Conservation (phyloP, 2,329 filamentous ascomycete genomes). For the Myrmaecium sp. region DNA sequence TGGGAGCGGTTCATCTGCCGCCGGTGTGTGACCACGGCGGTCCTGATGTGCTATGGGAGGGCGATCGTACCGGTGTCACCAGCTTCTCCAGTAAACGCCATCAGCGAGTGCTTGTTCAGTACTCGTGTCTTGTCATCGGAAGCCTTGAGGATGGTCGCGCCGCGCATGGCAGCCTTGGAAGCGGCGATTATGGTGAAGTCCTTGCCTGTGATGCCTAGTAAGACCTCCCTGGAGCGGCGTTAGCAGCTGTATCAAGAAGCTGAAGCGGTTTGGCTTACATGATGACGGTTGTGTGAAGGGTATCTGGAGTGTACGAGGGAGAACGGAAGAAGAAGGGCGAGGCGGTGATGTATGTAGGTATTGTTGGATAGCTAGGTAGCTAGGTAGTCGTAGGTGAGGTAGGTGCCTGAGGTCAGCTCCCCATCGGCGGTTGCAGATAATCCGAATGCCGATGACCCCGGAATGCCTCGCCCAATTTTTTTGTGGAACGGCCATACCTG, state of each 20-base stretch:
- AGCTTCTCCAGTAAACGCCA: slow-evolving; percentile 91
- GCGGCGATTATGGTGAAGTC: slow-evolving; percentile 97
- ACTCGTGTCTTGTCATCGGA: slow-evolving; percentile 90
- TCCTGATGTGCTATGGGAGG: slow-evolving; percentile 5
- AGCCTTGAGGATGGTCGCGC: slow-evolving; percentile 86
- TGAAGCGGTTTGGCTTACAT: slow-evolving; percentile 3
- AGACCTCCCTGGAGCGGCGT: slow-evolving; percentile 61
- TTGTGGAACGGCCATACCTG: too few relatives aligned
- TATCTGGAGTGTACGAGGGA: too few relatives aligned
- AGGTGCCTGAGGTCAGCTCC: too few relatives aligned
- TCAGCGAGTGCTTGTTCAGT: slow-evolving; percentile 84
- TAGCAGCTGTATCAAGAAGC: slow-evolving; percentile 2
- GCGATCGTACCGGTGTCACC: slow-evolving; percentile 84
- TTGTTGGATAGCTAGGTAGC: too few relatives aligned
- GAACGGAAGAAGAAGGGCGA: too few relatives aligned
- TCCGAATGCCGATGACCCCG: too few relatives aligned
- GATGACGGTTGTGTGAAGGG: slow-evolving; percentile 3
- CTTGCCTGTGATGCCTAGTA: slow-evolving; percentile 95
- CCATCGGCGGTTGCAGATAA: too few relatives aligned
- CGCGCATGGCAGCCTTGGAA: slow-evolving; percentile 96
- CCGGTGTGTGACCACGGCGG: too few relatives aligned
- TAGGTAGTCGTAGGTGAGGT: too few relatives aligned
- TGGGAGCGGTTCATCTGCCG: too few relatives aligned
- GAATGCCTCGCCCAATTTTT: too few relatives aligned
- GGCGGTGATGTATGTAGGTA: too few relatives aligned